Evolutionary conservation across 306 rosid species (phyloP).

Genomic region (Cyamopsis tetragonoloba): DNA sequence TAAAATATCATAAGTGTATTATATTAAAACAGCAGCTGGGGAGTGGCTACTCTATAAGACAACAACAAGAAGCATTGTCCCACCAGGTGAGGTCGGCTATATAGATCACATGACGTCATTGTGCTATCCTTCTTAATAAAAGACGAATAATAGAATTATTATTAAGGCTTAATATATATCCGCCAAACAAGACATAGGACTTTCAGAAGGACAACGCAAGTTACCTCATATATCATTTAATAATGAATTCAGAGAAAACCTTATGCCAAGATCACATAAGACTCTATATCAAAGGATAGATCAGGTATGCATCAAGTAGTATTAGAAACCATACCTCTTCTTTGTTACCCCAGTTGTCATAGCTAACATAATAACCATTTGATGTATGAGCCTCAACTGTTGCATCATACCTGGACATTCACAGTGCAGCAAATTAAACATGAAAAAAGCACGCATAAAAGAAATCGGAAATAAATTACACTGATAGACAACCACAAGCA

Average conservation of each 20-base stretch:
- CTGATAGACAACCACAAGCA: not conserved
- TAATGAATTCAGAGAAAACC: not conserved
- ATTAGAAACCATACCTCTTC: slow-evolving; percentile 73
- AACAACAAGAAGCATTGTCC: too few species aligned
- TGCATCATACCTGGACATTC: slow-evolving; percentile 80
- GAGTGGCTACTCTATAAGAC: too few species aligned
- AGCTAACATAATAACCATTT: slow-evolving; percentile 71
- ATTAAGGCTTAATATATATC: not conserved
- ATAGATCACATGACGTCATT: too few species aligned
- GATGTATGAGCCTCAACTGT: slow-evolving; percentile 70
- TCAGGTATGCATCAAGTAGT: slow-evolving; percentile 1
- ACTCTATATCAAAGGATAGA: not conserved
- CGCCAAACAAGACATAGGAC: not conserved
- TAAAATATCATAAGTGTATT: not conserved
- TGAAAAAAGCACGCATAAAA: slow-evolving; percentile 17
- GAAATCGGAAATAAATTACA: not conserved
- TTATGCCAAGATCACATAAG: not conserved
- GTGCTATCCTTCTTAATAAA: not conserved
- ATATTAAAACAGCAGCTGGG: not conserved
- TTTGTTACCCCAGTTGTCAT: slow-evolving; percentile 87
- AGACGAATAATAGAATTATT: not conserved
- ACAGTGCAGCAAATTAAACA: slow-evolving; percentile 39
- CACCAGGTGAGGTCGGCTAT: too few species aligned
- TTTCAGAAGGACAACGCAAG: not conserved
- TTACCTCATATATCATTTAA: not conserved